Evolutionary conservation across 2,329 filamentous ascomycete genomes (phyloP).

Genomic region (Fusarium begoniae): DNA sequence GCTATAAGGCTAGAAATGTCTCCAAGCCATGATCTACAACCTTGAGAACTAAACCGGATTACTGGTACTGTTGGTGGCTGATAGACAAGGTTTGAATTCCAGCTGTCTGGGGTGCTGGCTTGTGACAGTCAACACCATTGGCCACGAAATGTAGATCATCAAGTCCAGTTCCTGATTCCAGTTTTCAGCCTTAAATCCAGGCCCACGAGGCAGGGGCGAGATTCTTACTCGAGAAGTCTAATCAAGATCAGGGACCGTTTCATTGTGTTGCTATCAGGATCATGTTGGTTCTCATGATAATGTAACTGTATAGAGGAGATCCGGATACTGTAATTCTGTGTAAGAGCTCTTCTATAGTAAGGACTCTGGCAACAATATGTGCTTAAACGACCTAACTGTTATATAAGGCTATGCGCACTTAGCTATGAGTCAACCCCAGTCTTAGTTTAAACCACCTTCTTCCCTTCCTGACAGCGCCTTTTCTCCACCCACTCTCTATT

Average conservation of each 20-base stretch:
- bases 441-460: not conserved
- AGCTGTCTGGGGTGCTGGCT: not conserved
- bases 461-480: not conserved
- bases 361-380: accelerated
- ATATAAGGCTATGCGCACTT: accelerated
- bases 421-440: accelerated
- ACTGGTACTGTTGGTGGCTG: no score
- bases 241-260: accelerated
- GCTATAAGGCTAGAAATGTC: not conserved
- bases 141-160: not conserved
- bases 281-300: accelerated
- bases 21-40: not conserved
- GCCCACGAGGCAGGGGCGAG: not conserved
- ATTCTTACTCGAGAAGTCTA: accelerated
- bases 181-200: no score
- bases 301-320: not conserved
- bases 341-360: no score
- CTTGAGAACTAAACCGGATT: not conserved
- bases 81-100: not conserved
- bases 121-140: not conserved
- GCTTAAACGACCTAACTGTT: accelerated
- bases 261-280: accelerated
- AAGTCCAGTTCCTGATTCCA: not conserved
- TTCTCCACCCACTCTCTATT: not conserved
- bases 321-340: accelerated